phyloP scores from a whole-genome alignment of 108 stramenopile species.

The Cyclotella choctawhatcheeana region DNA sequence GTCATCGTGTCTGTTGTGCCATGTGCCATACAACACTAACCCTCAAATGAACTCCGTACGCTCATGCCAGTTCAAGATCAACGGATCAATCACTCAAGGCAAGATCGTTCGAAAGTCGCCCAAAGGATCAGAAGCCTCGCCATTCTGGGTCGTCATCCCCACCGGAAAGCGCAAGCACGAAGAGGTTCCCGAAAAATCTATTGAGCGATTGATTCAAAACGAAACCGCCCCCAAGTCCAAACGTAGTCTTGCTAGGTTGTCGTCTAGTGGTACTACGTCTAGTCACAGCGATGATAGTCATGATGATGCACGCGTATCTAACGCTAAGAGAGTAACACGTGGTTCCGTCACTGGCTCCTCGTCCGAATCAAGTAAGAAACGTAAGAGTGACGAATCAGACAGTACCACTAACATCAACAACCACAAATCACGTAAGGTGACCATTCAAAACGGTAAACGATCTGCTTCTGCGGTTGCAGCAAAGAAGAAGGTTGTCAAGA shows the following conservation, averaged over 20 bases:
- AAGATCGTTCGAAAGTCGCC: conserved; percentile 32
- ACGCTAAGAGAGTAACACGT: conserved; percentile 10
- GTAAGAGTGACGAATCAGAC: conserved; percentile 33
- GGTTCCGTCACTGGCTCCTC: conserved; percentile 2
- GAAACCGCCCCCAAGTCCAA: conserved; percentile 22
- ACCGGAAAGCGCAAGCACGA: conserved; percentile 45
- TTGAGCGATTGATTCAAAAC: conserved; percentile 29
- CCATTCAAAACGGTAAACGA: conserved; percentile 33
- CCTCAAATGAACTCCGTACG: too few relatives aligned
- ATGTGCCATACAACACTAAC: too few relatives aligned
- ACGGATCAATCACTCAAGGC: conserved; percentile 40
- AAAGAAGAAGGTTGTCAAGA: too few relatives aligned
- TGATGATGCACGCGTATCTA: neutral
- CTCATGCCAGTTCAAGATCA: conserved; percentile 42
- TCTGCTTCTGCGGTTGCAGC: too few relatives aligned
- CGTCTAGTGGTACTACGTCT: conserved; percentile 6
- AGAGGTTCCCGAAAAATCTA: conserved; percentile 34
- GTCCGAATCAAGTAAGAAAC: conserved; percentile 25
- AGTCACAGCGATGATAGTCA: conserved; percentile 22
- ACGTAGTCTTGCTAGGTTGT: neutral
- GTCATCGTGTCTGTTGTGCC: too few relatives aligned
- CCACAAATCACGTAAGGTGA: conserved; percentile 6
- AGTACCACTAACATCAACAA: conserved; percentile 17
- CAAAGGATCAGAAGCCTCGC: too few relatives aligned
- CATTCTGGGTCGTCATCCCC: conserved; percentile 47